These are phyloP conservation scores for Nigrospora oryzae DNA, from an alignment of 2,329 filamentous ascomycete species.

Conservation along the genomic window DNA sequence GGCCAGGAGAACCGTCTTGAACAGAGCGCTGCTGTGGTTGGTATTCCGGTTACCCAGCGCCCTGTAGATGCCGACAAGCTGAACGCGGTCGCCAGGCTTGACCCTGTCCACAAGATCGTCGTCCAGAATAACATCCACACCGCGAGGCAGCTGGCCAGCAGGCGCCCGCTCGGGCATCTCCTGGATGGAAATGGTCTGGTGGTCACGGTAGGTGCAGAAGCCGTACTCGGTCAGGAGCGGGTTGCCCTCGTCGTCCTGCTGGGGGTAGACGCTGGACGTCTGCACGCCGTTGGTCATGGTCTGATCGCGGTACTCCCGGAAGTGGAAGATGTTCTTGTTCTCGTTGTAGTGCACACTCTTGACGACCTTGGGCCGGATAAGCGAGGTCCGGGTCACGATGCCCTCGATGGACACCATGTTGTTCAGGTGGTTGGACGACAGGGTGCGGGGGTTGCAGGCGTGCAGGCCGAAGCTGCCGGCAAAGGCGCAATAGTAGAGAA, in stretches of 20 bases:
- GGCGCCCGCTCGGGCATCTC: conserved; percentile 98
- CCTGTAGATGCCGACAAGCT: conserved; percentile 92
- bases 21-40: conserved; percentile 81
- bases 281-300: conserved; percentile 92
- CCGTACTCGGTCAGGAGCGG: conserved; percentile 92
- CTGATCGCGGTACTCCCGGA: conserved; percentile 87
- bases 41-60: conserved; percentile 93
- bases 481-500: conserved; percentile 94
- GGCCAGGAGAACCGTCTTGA: conserved; percentile 87
- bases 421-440: conserved; percentile 85
- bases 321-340: conserved; percentile 75
- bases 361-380: conserved; percentile 94
- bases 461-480: conserved; percentile 93
- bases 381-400: conserved; percentile 91
- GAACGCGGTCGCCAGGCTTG: conserved; percentile 92
- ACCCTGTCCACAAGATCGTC: conserved; percentile 92
- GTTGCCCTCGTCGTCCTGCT: conserved; percentile 88
- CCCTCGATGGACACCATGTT: conserved; percentile 96
- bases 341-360: conserved; percentile 98
- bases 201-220: conserved; percentile 89
- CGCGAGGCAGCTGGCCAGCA: conserved; percentile 87
- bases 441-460: conserved; percentile 86
- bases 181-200: conserved; percentile 96
- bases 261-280: conserved; percentile 87
- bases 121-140: conserved; percentile 93